These are phyloP conservation scores for Cruciata laevipes DNA, from an alignment of 257 asterid species.

Conservation along the genomic window DNA sequence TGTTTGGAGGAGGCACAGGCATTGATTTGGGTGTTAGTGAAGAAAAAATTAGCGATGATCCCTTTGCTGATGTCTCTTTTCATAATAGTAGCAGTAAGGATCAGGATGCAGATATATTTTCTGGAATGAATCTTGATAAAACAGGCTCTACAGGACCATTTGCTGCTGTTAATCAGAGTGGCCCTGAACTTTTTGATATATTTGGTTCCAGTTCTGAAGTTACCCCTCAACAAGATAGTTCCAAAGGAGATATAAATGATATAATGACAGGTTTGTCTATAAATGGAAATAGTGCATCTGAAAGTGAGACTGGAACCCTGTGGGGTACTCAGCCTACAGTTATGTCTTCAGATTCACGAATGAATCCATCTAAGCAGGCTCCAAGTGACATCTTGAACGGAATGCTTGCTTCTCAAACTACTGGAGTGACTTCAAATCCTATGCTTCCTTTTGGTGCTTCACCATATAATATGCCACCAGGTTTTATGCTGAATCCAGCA, in stretches of 20 bases:
- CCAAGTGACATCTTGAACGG: conserved; percentile 39
- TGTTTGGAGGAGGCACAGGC: conserved; percentile 51
- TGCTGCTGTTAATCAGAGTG: conserved; percentile 31
- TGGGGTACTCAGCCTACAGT: conserved; percentile 24
- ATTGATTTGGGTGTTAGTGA: conserved; percentile 28
- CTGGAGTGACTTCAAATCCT: conserved; percentile 45
- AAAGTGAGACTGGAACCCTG: conserved; percentile 34
- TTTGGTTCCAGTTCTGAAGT: conserved; percentile 45
- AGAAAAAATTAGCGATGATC: conserved; percentile 66
- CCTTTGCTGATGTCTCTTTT: conserved; percentile 92
- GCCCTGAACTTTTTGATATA: conserved; percentile 54
- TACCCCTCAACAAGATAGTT: conserved; percentile 28
- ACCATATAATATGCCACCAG: conserved; percentile 59
- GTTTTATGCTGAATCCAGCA: conserved; percentile 60
- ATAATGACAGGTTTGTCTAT: conserved; percentile 54
- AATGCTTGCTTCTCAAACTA: conserved; percentile 48
- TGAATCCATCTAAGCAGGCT: conserved; percentile 28
- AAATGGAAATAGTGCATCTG: conserved; percentile 37
- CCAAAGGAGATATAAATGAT: conserved; percentile 40
- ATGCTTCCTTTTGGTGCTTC: conserved; percentile 55
- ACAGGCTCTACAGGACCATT: conserved; percentile 31
- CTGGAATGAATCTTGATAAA: conserved; percentile 50
- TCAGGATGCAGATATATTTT: conserved; percentile 51
- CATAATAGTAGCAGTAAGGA: conserved; percentile 44
- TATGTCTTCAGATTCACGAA: conserved; percentile 26